Evolutionary conservation across 371 early-diverging fungal genomes (phyloP).

Genomic region (Choanephora cucurbitarum): DNA sequence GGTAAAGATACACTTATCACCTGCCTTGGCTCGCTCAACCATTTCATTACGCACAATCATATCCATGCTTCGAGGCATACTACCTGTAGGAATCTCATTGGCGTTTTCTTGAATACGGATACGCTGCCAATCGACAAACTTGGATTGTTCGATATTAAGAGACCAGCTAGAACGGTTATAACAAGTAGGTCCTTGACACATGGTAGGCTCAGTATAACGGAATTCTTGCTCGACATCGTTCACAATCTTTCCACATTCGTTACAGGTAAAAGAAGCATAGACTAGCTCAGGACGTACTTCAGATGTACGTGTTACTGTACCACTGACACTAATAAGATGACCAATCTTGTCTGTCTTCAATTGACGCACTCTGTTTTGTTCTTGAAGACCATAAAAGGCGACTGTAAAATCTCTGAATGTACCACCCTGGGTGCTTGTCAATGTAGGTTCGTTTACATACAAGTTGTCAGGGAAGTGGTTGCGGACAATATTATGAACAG

Average conservation of each 20-base stretch:
- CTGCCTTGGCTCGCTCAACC: slow-evolving; percentile 97
- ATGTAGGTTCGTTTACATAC: slow-evolving; percentile 41
- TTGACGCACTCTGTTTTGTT: slow-evolving; percentile 78
- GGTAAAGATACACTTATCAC: slow-evolving; percentile 92
- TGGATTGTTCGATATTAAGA: slow-evolving; percentile 82
- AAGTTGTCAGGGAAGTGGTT: slow-evolving; percentile 68
- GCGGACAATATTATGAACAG: slow-evolving; percentile 78
- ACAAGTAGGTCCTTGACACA: slow-evolving; percentile 90
- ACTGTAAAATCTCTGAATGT: slow-evolving; percentile 71
- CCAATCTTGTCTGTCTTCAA: slow-evolving; percentile 87
- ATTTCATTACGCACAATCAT: slow-evolving; percentile 96
- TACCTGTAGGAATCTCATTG: slow-evolving; percentile 97
- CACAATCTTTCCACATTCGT: slow-evolving; percentile 85
- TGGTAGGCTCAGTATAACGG: slow-evolving; percentile 96
- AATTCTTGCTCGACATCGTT: slow-evolving; percentile 95
- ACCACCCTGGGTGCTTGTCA: slow-evolving; percentile 26
- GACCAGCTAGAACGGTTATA: slow-evolving; percentile 87
- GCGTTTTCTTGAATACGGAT: slow-evolving; percentile 98
- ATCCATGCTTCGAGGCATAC: slow-evolving; percentile 98
- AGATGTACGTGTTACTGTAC: slow-evolving; percentile 98
- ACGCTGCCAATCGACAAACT: slow-evolving; percentile 98
- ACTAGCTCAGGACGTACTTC: slow-evolving; percentile 98
- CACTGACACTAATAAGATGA: slow-evolving; percentile 86
- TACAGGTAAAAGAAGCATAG: slow-evolving; percentile 92
- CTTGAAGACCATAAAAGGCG: slow-evolving; percentile 74